Conservation (phyloP, 805 yeast genomes). For the Hanseniaspora occidentalis region DNA sequence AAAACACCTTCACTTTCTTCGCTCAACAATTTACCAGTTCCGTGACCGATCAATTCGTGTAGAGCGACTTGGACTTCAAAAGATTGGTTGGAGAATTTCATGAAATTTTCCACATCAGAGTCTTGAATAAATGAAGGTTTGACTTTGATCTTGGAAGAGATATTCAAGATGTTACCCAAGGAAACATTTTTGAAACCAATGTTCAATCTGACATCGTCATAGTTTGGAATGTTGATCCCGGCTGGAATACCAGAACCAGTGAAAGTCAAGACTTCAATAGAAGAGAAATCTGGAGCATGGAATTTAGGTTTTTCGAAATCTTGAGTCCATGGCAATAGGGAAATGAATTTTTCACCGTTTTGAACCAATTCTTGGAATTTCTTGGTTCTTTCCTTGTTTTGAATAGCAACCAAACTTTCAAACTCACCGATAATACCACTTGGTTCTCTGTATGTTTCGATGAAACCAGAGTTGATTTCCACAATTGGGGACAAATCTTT, state of each 20-base stretch:
- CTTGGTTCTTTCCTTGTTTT: conserved; percentile 73
- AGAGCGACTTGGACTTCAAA: conserved; percentile 92
- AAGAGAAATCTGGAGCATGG: conserved; percentile 87
- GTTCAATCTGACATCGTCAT: conserved; percentile 76
- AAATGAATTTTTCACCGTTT: conserved; percentile 52
- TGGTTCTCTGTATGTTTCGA: conserved; percentile 88
- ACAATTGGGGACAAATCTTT: conserved; percentile 71
- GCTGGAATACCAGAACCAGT: conserved; percentile 89
- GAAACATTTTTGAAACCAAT: conserved; percentile 85
- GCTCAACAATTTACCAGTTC: conserved; percentile 68
- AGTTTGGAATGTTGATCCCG: conserved; percentile 86
- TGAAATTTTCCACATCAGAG: conserved; percentile 42
- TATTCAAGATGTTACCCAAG: conserved; percentile 70
- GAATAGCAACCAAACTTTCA: conserved; percentile 87
- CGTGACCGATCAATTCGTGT: conserved; percentile 86
- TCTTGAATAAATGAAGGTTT: conserved; percentile 54
- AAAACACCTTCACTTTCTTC: conserved; percentile 48
- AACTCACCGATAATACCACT: conserved; percentile 88
- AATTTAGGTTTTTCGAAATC: conserved; percentile 73
- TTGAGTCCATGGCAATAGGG: conserved; percentile 63
- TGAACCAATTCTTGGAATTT: conserved; percentile 62
- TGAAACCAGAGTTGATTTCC: conserved; percentile 78
- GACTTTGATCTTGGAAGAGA: conserved; percentile 51
- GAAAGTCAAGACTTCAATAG: conserved; percentile 78
- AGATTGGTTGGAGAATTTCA: conserved; percentile 65